Percentiles rank a stretch among this genome's conserved stretches.
These are phyloP conservation scores for Suhomyces tanzawaensis DNA, from an alignment of 805 yeast species.

Conservation along the genomic window DNA sequence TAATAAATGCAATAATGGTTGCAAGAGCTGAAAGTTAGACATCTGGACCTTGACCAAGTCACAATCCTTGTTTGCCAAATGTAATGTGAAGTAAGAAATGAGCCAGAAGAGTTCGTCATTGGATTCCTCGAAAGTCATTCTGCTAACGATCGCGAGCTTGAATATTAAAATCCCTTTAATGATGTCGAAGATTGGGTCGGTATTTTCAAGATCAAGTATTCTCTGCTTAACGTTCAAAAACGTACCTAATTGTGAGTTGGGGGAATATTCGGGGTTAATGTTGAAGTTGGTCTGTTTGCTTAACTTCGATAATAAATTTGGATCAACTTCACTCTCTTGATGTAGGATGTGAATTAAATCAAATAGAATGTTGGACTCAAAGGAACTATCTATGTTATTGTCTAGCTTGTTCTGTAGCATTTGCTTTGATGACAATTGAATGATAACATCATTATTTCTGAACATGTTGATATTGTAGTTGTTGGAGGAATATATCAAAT, in stretches of 20 bases:
- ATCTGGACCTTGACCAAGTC: constrained; percentile 21
- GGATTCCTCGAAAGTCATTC: constrained; percentile 14
- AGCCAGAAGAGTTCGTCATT: constrained; percentile 18
- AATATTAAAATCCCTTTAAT: constrained; percentile 18
- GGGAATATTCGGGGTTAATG: constrained; percentile 1
- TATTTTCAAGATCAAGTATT: constrained; percentile 3
- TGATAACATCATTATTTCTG: constrained; percentile 13
- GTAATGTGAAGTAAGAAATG: constrained; percentile 15
- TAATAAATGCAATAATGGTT: constrained; percentile 30
- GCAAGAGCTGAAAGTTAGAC: constrained; percentile 31
- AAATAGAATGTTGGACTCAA: constrained; percentile 11
- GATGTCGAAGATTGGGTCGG: constrained; percentile 12
- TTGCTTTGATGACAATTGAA: constrained; percentile 10
- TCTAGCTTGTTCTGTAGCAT: constrained; percentile 6
- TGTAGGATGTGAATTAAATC: constrained; percentile 7
- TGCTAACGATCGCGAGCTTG: constrained; percentile 21
- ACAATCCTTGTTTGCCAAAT: constrained; percentile 9
- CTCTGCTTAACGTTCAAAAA: constrained; percentile 7
- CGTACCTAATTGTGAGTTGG: not conserved
- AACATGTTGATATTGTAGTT: constrained; percentile 12
- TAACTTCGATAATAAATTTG: constrained; percentile 4
- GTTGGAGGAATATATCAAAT: constrained; percentile 13
- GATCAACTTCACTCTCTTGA: constrained; percentile 5
- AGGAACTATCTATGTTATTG: constrained; percentile 7
- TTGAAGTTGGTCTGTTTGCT: constrained; percentile 12